Conservation (phyloP, 1,139 yeast species). For the Candida gigantensis region DNA sequence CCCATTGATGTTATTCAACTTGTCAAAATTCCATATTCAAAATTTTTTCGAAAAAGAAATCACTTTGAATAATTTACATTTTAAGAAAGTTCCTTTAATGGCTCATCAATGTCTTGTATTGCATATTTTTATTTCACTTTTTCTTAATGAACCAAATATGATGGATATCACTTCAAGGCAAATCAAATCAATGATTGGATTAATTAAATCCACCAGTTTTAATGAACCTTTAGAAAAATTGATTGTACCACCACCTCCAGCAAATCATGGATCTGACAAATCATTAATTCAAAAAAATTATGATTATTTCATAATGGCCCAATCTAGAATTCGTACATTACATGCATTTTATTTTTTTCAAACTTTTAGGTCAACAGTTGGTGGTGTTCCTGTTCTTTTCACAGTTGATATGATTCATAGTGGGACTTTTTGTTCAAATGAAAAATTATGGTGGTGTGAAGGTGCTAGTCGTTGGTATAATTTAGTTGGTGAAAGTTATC, state of each 20-base stretch:
- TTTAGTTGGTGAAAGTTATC: constrained; percentile 20
- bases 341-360: constrained; percentile 77
- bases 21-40: constrained; percentile 77
- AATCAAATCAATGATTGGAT: constrained; percentile 73
- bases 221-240: constrained; percentile 69
- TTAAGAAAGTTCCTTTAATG: constrained; percentile 77
- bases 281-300: constrained; percentile 45
- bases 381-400: constrained; percentile 59
- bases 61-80: constrained; percentile 47
- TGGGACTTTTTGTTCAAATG: constrained; percentile 74
- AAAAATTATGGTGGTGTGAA: constrained; percentile 67
- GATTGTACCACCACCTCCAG: constrained; percentile 55
- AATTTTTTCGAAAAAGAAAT: constrained; percentile 65
- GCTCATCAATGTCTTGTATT: constrained; percentile 83
- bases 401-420: constrained; percentile 64
- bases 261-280: constrained; percentile 18
- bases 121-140: constrained; percentile 79
- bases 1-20: constrained; percentile 73
- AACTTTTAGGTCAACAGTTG: constrained; percentile 64
- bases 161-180: constrained; percentile 75
- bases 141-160: constrained; percentile 73
- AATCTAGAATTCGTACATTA: constrained; percentile 82
- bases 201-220: constrained; percentile 75
- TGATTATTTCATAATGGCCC: constrained; percentile 77
- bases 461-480: constrained; percentile 60